These are phyloP conservation scores for Andrographis paniculata DNA, from an alignment of 305 asterid genomes.

Conservation along the genomic window DNA sequence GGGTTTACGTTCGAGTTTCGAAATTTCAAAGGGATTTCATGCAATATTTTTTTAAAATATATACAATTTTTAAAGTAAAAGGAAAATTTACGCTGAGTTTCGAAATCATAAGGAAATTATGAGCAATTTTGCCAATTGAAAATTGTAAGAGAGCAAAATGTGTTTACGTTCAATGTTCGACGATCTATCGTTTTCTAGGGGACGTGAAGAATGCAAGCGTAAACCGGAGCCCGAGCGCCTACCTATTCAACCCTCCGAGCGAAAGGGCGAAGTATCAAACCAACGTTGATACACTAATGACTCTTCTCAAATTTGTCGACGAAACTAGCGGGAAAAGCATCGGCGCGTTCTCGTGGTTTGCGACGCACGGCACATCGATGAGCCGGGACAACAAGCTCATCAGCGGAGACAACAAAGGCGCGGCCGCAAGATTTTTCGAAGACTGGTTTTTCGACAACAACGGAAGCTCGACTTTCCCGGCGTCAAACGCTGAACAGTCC, in stretches of 20 bases:
- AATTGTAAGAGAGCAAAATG: too few relatives aligned
- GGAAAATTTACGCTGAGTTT: too few relatives aligned
- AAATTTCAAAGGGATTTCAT: too few relatives aligned
- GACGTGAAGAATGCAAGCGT: slow-evolving; percentile 42
- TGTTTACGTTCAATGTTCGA: too few relatives aligned
- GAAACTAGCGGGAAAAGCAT: slow-evolving; percentile 22
- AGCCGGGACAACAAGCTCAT: slow-evolving; percentile 42
- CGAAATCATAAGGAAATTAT: too few relatives aligned
- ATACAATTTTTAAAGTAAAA: too few relatives aligned
- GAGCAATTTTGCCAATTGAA: too few relatives aligned
- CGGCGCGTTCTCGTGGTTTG: slow-evolving; percentile 54
- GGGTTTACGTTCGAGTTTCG: too few relatives aligned
- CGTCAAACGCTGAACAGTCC: too few relatives aligned
- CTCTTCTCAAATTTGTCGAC: slow-evolving; percentile 46
- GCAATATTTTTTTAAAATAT: too few relatives aligned
- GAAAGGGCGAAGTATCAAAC: slow-evolving; percentile 34
- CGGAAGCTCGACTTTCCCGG: slow-evolving; percentile 16
- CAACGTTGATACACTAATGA: slow-evolving; percentile 43
- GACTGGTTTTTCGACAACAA: slow-evolving; percentile 33
- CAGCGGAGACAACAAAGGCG: slow-evolving; percentile 63
- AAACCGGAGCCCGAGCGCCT: slow-evolving; percentile 59
- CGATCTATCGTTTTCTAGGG: slow-evolving; percentile 28
- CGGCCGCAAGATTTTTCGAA: slow-evolving; percentile 59
- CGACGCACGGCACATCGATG: slow-evolving; percentile 66
- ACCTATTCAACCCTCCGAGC: slow-evolving; percentile 35